Conservation (phyloP, 1,284 basidiomycete genomes). For the Wallemia ichthyophaga region DNA sequence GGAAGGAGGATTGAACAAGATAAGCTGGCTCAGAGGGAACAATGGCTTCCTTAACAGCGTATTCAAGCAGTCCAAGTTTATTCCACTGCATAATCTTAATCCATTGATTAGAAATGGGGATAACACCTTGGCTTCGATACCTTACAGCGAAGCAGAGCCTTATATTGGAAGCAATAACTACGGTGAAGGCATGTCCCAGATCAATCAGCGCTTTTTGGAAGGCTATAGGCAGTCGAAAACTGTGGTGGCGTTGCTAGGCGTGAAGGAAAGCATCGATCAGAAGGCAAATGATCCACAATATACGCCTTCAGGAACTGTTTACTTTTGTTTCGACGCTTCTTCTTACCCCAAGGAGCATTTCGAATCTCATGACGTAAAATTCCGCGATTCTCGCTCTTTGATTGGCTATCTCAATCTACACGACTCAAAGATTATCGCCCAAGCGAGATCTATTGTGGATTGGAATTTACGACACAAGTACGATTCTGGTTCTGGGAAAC, state of each 20-base stretch:
- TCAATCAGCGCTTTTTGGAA: not conserved
- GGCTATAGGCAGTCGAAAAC: not conserved
- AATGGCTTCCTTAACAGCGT: not conserved
- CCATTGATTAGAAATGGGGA: not conserved
- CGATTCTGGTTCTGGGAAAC: conserved; percentile 39
- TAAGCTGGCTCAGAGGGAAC: not conserved
- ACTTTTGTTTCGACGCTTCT: not conserved
- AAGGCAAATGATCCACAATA: not conserved
- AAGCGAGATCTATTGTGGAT: not conserved
- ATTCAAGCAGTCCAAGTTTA: not conserved
- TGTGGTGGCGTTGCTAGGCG: not conserved
- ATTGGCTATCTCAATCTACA: not conserved
- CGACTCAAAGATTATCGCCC: not conserved
- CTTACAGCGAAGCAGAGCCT: not conserved
- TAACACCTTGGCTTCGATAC: not conserved
- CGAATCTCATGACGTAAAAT: not conserved
- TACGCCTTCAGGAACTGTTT: not conserved
- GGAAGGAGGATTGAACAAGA: not conserved
- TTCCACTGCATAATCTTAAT: not conserved
- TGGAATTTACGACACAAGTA: conserved; percentile 57
- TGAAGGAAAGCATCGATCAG: not conserved
- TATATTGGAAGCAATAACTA: not conserved
- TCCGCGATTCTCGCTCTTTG: not conserved
- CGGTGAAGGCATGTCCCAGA: not conserved
- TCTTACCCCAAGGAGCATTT: not conserved